phyloP scores from a whole-genome alignment of 2,329 filamentous ascomycete genomes.

The Fusarium armeniacum region DNA sequence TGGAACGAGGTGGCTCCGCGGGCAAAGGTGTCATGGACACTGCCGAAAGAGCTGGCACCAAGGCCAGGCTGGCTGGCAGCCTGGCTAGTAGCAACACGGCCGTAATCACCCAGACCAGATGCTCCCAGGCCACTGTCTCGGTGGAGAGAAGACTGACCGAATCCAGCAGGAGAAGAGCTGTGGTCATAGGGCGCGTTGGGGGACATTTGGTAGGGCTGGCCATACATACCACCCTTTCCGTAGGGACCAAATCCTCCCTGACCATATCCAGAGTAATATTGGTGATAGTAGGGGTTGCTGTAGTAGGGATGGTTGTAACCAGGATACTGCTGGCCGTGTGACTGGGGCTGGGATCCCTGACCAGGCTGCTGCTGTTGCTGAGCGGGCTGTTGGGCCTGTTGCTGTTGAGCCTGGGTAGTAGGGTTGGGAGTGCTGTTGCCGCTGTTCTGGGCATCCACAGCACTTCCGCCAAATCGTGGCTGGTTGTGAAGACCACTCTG shows the following conservation, averaged over 20 bases:
- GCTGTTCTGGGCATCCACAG: slow-evolving; percentile 82
- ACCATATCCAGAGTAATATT: slow-evolving; percentile 70
- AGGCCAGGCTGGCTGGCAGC: slow-evolving; percentile 65
- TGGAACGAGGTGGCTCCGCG: slow-evolving; percentile 68
- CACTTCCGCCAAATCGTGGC: slow-evolving; percentile 69
- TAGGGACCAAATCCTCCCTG: slow-evolving; percentile 69
- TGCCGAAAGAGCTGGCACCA: slow-evolving; percentile 65
- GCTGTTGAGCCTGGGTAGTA: slow-evolving; percentile 67
- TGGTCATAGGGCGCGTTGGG: slow-evolving; percentile 71
- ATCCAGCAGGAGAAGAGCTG: slow-evolving; percentile 66
- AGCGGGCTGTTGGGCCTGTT: slow-evolving; percentile 62
- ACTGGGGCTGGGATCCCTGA: slow-evolving; percentile 62
- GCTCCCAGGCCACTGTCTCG: slow-evolving; percentile 64
- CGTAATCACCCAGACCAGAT: slow-evolving; percentile 68
- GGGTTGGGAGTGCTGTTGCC: slow-evolving; percentile 94
- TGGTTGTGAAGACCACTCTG: slow-evolving; percentile 75
- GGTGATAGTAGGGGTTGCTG: slow-evolving; percentile 72
- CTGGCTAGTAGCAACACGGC: slow-evolving; percentile 65
- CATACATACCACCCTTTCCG: slow-evolving; percentile 68
- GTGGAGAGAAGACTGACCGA: slow-evolving; percentile 67
- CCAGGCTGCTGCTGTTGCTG: slow-evolving; percentile 59
- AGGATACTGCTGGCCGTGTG: slow-evolving; percentile 65
- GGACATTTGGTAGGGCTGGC: slow-evolving; percentile 69
- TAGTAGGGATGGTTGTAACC: slow-evolving; percentile 72
- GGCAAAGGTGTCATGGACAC: slow-evolving; percentile 68